Evolutionary conservation across 768 basidiomycete species (phyloP).

Genomic region (Suillus tomentosus): DNA sequence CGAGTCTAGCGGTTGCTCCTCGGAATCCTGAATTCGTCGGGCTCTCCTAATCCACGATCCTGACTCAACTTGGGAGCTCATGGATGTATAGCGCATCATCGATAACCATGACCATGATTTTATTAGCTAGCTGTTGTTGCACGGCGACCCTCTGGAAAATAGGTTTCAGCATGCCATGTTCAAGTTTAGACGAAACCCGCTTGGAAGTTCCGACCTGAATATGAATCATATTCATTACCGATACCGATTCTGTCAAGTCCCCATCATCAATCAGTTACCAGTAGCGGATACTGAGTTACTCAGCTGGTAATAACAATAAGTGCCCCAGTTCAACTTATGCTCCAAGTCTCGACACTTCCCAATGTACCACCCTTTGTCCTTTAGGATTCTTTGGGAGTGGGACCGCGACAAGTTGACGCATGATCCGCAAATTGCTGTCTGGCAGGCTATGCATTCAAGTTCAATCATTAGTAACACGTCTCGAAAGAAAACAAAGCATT

Average conservation of each 20-base stretch:
- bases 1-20: background rate
- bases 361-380: no score
- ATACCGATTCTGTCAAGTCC: background rate
- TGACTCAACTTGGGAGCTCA: no score
- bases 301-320: background rate
- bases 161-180: background rate
- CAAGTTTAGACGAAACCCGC: background rate
- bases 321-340: no score
- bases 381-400: no score
- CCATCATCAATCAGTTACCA: background rate
- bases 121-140: background rate
- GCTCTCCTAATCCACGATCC: background rate
- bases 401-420: no score
- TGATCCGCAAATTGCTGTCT: no score
- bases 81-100: no score
- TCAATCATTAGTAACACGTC: no score
- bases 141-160: background rate
- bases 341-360: no score
- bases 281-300: background rate
- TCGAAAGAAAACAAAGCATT: no score
- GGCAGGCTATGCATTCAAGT: no score
- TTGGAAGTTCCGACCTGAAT: background rate
- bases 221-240: background rate
- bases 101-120: background rate
- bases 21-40: background rate